Evolutionary conservation across 2,329 filamentous ascomycete species (phyloP).

Genomic region (Penicillium sumatraense): DNA sequence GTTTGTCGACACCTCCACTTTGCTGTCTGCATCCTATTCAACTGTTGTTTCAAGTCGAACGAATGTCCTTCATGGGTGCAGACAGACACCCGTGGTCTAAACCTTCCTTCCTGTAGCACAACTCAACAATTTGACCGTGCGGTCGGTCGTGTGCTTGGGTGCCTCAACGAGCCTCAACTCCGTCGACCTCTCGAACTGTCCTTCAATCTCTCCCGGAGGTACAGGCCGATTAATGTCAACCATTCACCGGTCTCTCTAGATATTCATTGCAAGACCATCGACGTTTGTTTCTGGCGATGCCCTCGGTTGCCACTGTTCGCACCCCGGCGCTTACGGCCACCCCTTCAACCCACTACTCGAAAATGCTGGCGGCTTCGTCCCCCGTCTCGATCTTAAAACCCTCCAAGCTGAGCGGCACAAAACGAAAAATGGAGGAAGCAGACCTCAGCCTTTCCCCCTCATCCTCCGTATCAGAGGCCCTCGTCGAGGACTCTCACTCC

Average conservation of each 20-base stretch:
- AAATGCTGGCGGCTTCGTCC: slow-evolving; percentile 38
- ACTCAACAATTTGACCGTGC: slow-evolving; percentile 6
- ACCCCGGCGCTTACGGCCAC: slow-evolving; percentile 32
- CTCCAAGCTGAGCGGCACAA: slow-evolving; percentile 37
- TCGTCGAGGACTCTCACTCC: slow-evolving; percentile 29
- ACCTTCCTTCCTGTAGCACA: slow-evolving; percentile 16
- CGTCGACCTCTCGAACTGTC: slow-evolving; percentile 13
- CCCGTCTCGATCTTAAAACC: slow-evolving; percentile 44
- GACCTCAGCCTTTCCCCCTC: slow-evolving; percentile 38
- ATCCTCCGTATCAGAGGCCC: slow-evolving; percentile 35
- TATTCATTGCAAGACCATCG: slow-evolving; percentile 1
- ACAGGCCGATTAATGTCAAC: slow-evolving; percentile 28
- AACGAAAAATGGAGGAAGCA: slow-evolving; percentile 44
- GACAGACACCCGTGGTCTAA: slow-evolving; percentile 21
- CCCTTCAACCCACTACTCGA: slow-evolving; percentile 28
- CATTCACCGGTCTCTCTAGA: slow-evolving; percentile 12
- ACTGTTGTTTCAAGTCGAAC: slow-evolving; percentile 10
- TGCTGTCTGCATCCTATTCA: slow-evolving; percentile 22
- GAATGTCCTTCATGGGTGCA: slow-evolving; percentile 21
- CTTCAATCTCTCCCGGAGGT: slow-evolving; percentile 9
- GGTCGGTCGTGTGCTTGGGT: slow-evolving; percentile 30
- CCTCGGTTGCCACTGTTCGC: slow-evolving; percentile 36
- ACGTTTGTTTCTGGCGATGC: slow-evolving; percentile 32
- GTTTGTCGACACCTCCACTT: slow-evolving; percentile 13
- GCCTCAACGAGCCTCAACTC: slow-evolving; percentile 16